phyloP scores from a whole-genome alignment of 345 rosid genomes.

The Anastatica hierochuntica region DNA sequence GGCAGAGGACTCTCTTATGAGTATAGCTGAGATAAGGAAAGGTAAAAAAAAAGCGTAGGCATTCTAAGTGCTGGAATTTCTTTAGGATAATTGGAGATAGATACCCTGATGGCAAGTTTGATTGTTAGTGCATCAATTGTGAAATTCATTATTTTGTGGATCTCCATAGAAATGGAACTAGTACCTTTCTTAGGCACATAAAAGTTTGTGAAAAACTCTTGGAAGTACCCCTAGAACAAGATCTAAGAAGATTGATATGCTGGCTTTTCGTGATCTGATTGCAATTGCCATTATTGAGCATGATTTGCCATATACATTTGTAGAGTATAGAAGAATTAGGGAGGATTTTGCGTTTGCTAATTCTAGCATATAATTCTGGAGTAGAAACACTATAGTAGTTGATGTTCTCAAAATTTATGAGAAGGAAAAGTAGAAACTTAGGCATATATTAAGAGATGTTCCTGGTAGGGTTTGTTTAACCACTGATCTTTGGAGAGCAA shows the following conservation, averaged over 20 bases:
- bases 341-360: neutral
- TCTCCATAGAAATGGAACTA: neutral
- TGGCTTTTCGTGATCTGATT: neutral
- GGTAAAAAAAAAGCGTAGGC: no score
- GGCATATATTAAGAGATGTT: neutral
- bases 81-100: no score
- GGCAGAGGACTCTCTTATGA: no score
- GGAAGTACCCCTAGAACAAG: neutral
- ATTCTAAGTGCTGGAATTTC: no score
- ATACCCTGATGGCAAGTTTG: no score
- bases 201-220: neutral
- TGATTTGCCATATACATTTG: neutral
- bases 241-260: neutral
- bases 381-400: neutral
- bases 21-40: no score
- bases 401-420: neutral
- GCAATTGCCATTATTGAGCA: neutral
- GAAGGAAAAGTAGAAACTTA: neutral
- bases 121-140: no score
- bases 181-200: neutral
- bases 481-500: neutral
- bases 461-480: neutral
- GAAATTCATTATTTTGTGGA: no score
- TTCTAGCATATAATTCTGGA: neutral
- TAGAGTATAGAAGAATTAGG: neutral